Evolutionary conservation across 2,329 filamentous ascomycete species (phyloP).

Genomic region (Ceratocystis ficicola): DNA sequence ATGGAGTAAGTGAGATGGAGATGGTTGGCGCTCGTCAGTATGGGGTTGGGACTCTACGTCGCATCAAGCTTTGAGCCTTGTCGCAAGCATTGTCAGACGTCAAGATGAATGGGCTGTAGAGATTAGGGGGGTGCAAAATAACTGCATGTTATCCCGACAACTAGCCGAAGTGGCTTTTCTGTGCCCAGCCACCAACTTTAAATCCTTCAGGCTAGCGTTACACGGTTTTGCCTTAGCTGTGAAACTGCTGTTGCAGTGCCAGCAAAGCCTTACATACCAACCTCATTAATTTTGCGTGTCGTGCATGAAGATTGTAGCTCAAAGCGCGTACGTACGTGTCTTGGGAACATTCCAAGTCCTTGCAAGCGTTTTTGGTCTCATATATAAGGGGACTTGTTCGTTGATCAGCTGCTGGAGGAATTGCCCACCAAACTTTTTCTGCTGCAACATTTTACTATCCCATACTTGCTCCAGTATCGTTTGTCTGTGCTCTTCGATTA

Average conservation of each 20-base stretch:
- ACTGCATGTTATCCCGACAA: background rate
- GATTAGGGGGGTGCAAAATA: background rate
- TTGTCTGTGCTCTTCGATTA: background rate
- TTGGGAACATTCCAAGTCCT: background rate
- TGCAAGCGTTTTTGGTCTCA: no score
- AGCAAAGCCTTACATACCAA: background rate
- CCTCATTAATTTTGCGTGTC: background rate
- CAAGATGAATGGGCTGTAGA: background rate
- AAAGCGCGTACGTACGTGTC: background rate
- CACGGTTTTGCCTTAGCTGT: background rate
- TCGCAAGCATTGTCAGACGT: background rate
- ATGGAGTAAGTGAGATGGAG: background rate
- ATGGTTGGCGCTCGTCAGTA: background rate
- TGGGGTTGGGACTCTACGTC: background rate
- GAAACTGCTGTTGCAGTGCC: background rate
- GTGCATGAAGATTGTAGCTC: background rate
- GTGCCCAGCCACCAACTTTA: conserved; percentile 13
- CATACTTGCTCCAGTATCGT: no score
- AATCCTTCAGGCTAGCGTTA: background rate
- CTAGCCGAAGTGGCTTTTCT: background rate
- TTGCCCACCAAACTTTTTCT: no score
- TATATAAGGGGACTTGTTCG: background rate
- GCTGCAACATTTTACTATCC: no score
- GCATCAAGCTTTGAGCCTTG: conserved; percentile 2
- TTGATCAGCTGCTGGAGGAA: no score